Evolutionary conservation across 2,329 filamentous ascomycete species (phyloP), one percentile per base, ranked within the genome.

Genomic region (Ramichloridium luteum): DNA sequence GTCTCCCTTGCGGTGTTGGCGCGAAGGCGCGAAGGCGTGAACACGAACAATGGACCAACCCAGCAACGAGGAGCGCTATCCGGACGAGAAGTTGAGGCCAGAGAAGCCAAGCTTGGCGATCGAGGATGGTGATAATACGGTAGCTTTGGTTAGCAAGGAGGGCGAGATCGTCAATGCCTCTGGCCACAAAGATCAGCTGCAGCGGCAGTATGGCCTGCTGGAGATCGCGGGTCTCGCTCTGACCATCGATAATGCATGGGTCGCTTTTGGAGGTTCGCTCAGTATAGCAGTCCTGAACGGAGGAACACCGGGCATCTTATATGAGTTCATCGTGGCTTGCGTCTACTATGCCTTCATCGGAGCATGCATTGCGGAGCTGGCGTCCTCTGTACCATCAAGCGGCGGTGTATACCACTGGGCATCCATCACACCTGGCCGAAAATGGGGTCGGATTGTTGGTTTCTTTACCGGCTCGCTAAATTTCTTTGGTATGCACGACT

Each of bases 171-270:
- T 78, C 48, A 79, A 79, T 46, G 72, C 71, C 1, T 74, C 74
- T 2, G 74, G 74, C 4, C 72, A 78, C 51, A 61, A 59, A 38
- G 73, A 78, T 50, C 72, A 78, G 49, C 55, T 79, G 22, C 65
- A 68, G 35, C 63, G 74, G 11, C 74, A 78, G 45, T 78, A 77
- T 50, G 65, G 69, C 20, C 56, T 77, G 6, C 43, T 74, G 28
- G 68, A 66, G 30, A 66, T 77, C 25, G 70, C 71, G 31, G 72
- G 70, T 14, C 38, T 56, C 27, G 72, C 70, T 1, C 54, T 77
- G 30, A 76, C 71, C 1, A 69, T 74, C 14, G 73, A 75, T 50
- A 77, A 75, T 45, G 72, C 73, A 12, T 79, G 73, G 73, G 65
- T 73, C 32, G 70, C 72, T 4, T 56, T 77, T 36, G 74, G 72